Evolutionary conservation across 1,284 basidiomycete species (phyloP), one percentile per base, ranked within the genome.

Genomic region (Irpex rosettiformis): DNA sequence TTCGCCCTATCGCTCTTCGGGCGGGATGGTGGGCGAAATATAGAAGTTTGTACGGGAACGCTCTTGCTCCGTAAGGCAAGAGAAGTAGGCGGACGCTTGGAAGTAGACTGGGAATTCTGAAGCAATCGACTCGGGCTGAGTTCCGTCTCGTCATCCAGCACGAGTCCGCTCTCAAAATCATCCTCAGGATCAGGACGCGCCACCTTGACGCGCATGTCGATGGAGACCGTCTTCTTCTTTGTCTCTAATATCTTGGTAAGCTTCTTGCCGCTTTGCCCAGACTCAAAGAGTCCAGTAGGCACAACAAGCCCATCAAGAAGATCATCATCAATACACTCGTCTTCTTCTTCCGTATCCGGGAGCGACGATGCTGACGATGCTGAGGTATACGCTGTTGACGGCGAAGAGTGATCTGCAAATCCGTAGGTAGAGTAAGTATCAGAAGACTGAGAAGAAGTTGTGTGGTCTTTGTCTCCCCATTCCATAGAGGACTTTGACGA

Each of bases 381-480:
- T 4, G 85, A 86, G 1, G 82, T 81, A 49, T 86, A 89, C 60
- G 84, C 22, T 8, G 57, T 86, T 24, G 88, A 90, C 24, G 85
- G 86, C 6, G 86, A 84, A 3, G 84, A 89, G 33, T 80, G 80
- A 64, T 85, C 86, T 54, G 84, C 81, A 63, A 91, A 87, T 52
- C 88, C 88, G 42, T 91, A 79, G 40, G 84, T 80, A 37, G 89
- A 91, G 66, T 89, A 91, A 4, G 89, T 82, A 69, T 92, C 90
- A 24, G 90, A 93, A 13, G 89, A 91, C 66, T 89, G 86, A 3
- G 90, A 92, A 10, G 90, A 91, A 1, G 81, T 84, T 1, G 89
- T 89, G 56, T 89, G 83, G 66, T 92, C 88, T 70, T 84, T 87
- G 74, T 91, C 89, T 33, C 87, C 86, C 88, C 89, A 92, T 73